Evolutionary conservation across 306 rosid genomes (phyloP).

Genomic region (Begonia loranthoides): DNA sequence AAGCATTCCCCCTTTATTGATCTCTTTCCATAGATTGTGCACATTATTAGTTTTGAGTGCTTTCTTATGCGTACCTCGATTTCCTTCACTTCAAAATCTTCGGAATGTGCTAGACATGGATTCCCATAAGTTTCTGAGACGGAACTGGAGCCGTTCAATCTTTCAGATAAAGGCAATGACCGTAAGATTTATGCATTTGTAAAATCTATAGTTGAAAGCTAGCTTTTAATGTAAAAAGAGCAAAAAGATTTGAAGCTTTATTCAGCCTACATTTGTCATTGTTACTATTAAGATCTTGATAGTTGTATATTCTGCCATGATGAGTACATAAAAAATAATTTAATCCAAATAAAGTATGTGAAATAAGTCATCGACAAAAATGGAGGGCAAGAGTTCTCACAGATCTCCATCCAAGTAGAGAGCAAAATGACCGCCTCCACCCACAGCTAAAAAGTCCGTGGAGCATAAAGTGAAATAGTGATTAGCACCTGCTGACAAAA

Average conservation of each 20-base stretch:
- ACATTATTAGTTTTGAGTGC: no score
- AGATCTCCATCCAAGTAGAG: slow-evolving; percentile 78
- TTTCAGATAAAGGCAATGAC: slow-evolving; percentile 4
- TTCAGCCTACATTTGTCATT: neutral
- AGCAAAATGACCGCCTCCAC: slow-evolving; percentile 89
- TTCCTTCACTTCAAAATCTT: slow-evolving; percentile 82
- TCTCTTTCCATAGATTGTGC: no score
- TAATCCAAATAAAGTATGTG: neutral
- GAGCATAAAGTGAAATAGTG: slow-evolving; percentile 79
- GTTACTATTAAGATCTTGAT: no score
- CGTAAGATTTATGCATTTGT: neutral
- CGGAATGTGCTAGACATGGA: slow-evolving; percentile 81
- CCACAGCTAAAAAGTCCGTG: slow-evolving; percentile 58
- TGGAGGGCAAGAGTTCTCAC: slow-evolving; percentile 29
- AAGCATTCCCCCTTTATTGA: no score
- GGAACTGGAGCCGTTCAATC: slow-evolving; percentile 86
- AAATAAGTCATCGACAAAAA: neutral
- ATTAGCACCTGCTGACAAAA: slow-evolving; percentile 48
- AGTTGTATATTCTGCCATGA: no score
- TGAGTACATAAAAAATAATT: no score
- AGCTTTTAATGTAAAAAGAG: neutral
- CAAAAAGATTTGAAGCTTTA: slow-evolving; percentile 1
- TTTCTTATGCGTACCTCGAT: slow-evolving; percentile 55
- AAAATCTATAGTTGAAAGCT: neutral
- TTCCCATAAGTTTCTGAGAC: slow-evolving; percentile 79